Conservation (phyloP, 257 asterid genomes). For the Solanum tacnaense region DNA sequence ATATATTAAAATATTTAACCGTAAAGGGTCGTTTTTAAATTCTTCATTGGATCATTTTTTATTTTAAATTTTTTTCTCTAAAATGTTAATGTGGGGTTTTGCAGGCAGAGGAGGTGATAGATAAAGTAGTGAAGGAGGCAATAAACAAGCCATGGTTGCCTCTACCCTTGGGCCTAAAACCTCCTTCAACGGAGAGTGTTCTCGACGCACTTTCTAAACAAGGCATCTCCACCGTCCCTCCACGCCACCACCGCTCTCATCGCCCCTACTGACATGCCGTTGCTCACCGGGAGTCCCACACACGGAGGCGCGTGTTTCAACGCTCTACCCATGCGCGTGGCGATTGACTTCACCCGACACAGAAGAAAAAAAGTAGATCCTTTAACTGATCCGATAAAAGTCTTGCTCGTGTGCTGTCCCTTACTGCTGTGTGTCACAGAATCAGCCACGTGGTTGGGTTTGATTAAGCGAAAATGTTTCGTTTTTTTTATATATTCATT, state of each 20-base stretch:
- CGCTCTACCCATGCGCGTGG: not conserved
- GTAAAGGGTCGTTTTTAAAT: too few relatives aligned
- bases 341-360: not conserved
- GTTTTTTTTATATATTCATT: not conserved
- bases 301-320: not conserved
- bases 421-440: not conserved
- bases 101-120: conserved; percentile 47
- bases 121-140: conserved; percentile 38
- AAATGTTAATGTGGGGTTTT: not conserved
- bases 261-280: not conserved
- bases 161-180: conserved; percentile 33
- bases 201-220: conserved; percentile 29
- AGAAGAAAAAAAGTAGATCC: not conserved
- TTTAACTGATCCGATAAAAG: not conserved
- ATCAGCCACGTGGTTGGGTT: conserved; percentile 4
- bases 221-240: conserved; percentile 30
- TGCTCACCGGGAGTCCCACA: too few relatives aligned
- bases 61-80: not conserved
- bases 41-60: fast-evolving
- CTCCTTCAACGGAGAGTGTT: conserved; percentile 41
- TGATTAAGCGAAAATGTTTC: not conserved
- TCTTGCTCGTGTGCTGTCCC: not conserved
- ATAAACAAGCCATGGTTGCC: conserved; percentile 42
- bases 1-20: not conserved
- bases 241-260: not conserved